These are phyloP conservation scores for Cyathus striatus DNA, from an alignment of 768 basidiomycete genomes.

Conservation along the genomic window DNA sequence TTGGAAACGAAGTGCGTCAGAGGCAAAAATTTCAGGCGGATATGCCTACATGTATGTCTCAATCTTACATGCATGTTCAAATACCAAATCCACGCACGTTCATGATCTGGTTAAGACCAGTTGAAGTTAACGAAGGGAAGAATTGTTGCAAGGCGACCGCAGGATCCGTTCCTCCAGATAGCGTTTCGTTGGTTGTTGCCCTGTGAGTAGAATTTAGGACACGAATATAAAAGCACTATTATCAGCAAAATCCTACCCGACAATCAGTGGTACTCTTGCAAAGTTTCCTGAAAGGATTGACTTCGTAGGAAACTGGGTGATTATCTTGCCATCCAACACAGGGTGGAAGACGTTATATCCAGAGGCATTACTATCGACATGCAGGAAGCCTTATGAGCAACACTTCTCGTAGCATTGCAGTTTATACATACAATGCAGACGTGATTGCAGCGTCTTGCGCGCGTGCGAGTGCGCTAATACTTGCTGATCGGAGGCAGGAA, in stretches of 20 bases:
- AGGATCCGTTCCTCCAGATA: constrained; percentile 35
- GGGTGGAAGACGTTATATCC: constrained; percentile 46
- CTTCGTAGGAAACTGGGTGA: constrained; percentile 46
- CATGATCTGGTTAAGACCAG: constrained; percentile 31
- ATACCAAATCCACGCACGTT: constrained; percentile 13
- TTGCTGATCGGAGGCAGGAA: constrained; percentile 43
- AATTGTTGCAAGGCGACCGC: constrained; percentile 28
- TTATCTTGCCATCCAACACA: constrained; percentile 47
- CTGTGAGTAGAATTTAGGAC: background rate
- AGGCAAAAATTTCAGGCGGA: constrained; percentile 41
- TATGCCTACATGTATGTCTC: too few relatives aligned
- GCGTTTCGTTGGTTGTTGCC: constrained; percentile 57
- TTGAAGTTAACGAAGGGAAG: constrained; percentile 39
- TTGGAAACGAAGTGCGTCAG: constrained; percentile 33
- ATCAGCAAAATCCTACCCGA: constrained; percentile 39
- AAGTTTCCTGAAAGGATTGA: constrained; percentile 41
- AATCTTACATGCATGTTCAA: too few relatives aligned
- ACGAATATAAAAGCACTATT: background rate
- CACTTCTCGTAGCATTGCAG: background rate
- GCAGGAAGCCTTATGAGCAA: background rate
- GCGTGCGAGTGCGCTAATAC: constrained; percentile 43
- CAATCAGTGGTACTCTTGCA: constrained; percentile 48
- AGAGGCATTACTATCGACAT: constrained; percentile 23
- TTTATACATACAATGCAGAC: constrained; percentile 32
- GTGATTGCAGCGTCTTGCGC: constrained; percentile 46